Conservation (phyloP, 176 grass and related monocot species). For the Avena sativa region DNA sequence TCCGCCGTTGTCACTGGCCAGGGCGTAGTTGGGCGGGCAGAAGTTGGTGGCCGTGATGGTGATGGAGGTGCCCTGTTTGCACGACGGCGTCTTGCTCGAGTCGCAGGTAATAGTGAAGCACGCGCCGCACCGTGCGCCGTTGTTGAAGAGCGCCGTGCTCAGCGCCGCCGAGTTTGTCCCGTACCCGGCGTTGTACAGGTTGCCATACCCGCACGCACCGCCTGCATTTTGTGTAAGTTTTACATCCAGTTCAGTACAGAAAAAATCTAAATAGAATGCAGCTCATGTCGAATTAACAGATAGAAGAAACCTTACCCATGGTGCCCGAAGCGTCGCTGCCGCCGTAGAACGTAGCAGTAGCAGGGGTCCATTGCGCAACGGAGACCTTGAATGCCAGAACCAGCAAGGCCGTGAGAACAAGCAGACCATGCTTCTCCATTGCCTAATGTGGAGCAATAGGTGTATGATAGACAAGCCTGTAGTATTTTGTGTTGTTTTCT, state of each 20-base stretch:
- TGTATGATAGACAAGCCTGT: too few species aligned
- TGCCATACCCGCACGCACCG: conserved; percentile 55
- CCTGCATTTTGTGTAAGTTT: too few species aligned
- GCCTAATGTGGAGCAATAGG: too few species aligned
- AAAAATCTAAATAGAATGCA: not conserved
- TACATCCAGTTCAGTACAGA: not conserved
- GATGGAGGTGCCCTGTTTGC: not conserved
- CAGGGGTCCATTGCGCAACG: conserved; percentile 1
- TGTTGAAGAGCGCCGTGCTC: conserved; percentile 12
- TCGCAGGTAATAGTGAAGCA: conserved; percentile 7
- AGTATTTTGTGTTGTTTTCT: not conserved
- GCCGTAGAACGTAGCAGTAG: conserved; percentile 23
- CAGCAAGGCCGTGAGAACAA: not conserved
- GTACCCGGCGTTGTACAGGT: conserved; percentile 67
- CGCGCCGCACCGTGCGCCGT: not conserved
- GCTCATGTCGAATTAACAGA: not conserved
- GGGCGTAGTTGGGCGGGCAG: conserved; percentile 86
- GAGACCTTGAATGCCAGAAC: not conserved
- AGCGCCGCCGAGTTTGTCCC: conserved; percentile 18
- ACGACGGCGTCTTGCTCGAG: not conserved
- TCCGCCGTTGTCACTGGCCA: conserved; percentile 10
- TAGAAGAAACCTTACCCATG: not conserved
- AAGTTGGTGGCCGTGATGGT: conserved; percentile 83
- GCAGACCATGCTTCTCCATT: not conserved
- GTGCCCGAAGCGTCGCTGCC: conserved; percentile 2